Evolutionary conservation across 306 rosid species (phyloP), one percentile per base, ranked within the genome.

Genomic region (barrel medic (Medicago truncatula)): DNA sequence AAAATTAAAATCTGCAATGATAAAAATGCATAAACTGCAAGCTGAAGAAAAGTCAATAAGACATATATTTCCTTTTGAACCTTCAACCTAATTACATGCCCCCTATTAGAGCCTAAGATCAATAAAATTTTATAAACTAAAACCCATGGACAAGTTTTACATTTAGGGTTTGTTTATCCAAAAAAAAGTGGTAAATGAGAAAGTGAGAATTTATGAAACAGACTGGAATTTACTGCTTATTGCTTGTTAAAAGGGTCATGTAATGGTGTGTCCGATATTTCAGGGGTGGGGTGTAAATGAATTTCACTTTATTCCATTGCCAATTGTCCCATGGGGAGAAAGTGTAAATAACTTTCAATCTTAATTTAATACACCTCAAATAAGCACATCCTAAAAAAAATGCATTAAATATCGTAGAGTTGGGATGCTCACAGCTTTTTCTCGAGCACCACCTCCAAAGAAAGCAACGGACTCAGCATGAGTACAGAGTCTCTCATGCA

Each of bases 371-470:
- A 70, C 47, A 20, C 23, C 23, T 52, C 53, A 49, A 75, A 58
- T 49, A 70, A 70, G 54, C 73, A 70, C 56, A 43, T 41, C 69
- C 36, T 50, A 25, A 76, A 75, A 31, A 57, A 28, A 61, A 78
- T 31, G 39, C 21, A 67, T 71, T 31, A 68, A 61, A 70, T 28
- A 78, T 39, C 28, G 49, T 36, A 50, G 50, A 75, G 49, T 78
- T 81, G 5, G 63, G 77, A 76, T 77, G 67, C 99, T 89, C 87
- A 95, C 99, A 65, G 91, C 89, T 90, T 89, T 92, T 87, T 95
- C 99, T 73, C 99, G 91, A 80, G 92, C 89, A 83, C 99, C 99
- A 23, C 99, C 99, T 40, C 99, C 99, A 80, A 95, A 95, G 97
- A 95, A 95, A 86, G 99, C 97, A 85, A 95, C 86, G 13, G 99